These are phyloP conservation scores for Candida methanosorbosa DNA, from an alignment of 805 yeast species.

Conservation along the genomic window DNA sequence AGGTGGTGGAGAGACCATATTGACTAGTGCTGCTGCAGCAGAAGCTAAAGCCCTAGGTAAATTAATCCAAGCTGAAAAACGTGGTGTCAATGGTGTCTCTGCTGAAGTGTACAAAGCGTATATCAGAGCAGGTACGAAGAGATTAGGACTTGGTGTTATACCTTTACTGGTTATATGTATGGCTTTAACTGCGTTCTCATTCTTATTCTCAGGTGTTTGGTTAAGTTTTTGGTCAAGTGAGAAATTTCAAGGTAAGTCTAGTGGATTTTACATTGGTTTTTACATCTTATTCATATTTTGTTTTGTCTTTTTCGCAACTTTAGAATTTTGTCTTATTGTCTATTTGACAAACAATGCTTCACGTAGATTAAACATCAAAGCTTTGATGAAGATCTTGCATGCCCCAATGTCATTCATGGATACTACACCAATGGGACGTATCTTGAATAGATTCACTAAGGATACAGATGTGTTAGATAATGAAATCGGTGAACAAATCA, in stretches of 20 bases:
- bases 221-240: constrained; percentile 68
- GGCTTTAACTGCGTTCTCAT: constrained; percentile 37
- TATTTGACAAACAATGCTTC: constrained; percentile 47
- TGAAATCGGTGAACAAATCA: constrained; percentile 63
- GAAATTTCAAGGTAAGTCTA: constrained; percentile 34
- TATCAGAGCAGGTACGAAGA: constrained; percentile 48
- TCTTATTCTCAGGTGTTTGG: constrained; percentile 63
- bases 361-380: constrained; percentile 46
- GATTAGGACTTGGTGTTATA: constrained; percentile 22
- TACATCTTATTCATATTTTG: constrained; percentile 52
- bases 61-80: constrained; percentile 22
- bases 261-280: constrained; percentile 62
- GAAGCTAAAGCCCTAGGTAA: too few species aligned
- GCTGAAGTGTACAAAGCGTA: constrained; percentile 40
- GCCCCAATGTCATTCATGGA: constrained; percentile 82
- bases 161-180: constrained; percentile 11
- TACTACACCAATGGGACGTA: constrained; percentile 81
- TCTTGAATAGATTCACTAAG: constrained; percentile 77
- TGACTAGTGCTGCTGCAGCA: too few species aligned
- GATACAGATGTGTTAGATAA: constrained; percentile 81
- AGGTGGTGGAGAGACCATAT: constrained; percentile 17
- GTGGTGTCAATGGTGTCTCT: constrained; percentile 29
- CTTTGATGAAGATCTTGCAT: constrained; percentile 52
- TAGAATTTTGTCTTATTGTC: constrained; percentile 39
- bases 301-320: constrained; percentile 33